These are phyloP conservation scores for Phalaenopsis aphrodite DNA, from an alignment of 106 monocot species.

Conservation along the genomic window DNA sequence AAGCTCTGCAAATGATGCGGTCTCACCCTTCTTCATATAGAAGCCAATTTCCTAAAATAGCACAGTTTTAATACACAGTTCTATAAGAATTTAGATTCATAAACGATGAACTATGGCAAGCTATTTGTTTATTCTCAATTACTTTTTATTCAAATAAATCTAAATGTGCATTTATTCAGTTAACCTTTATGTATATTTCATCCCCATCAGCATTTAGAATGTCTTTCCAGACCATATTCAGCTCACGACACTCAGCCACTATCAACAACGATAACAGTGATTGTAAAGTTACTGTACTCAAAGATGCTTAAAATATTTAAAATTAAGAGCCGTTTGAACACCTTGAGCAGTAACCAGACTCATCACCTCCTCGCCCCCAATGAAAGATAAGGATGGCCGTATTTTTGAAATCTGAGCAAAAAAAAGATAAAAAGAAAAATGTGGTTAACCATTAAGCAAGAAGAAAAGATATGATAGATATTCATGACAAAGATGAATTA, in stretches of 20 bases:
- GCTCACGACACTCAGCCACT: conserved; percentile 77
- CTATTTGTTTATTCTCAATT: too few species aligned
- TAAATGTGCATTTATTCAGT: too few species aligned
- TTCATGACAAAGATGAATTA: conserved; percentile 16
- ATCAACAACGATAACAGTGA: conserved; percentile 2
- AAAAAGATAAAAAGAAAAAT: conserved; percentile 10
- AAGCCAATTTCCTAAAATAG: conserved; percentile 56
- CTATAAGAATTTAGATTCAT: not conserved
- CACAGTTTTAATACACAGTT: not conserved
- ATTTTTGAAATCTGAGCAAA: conserved; percentile 66
- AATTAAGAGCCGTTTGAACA: conserved; percentile 11
- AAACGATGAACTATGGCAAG: not conserved
- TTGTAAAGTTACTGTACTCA: not conserved
- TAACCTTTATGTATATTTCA: conserved; percentile 94
- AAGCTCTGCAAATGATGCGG: conserved; percentile 76
- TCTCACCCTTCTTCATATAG: conserved; percentile 82
- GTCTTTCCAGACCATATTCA: conserved; percentile 90
- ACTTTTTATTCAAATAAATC: too few species aligned
- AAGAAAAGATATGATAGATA: not conserved
- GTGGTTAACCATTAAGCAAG: not conserved
- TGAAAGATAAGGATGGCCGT: conserved; percentile 79
- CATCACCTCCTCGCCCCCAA: conserved; percentile 95
- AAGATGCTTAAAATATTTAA: not conserved
- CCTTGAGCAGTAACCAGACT: conserved; percentile 99
- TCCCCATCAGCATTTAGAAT: conserved; percentile 84